phyloP scores from a whole-genome alignment of 108 stramenopile genomes.

The Pseudonitzschia delicatissima region DNA sequence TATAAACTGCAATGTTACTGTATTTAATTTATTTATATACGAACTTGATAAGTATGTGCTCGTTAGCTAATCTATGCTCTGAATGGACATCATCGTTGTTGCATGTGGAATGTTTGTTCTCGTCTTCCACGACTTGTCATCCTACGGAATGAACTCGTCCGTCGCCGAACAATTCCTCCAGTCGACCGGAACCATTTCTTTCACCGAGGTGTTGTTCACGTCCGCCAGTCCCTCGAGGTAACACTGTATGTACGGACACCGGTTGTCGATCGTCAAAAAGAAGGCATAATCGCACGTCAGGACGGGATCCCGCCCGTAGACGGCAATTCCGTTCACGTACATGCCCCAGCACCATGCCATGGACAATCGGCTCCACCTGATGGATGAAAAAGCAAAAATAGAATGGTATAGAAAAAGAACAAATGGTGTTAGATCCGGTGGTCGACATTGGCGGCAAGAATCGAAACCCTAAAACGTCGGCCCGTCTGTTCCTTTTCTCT shows the following conservation, averaged over 20 bases:
- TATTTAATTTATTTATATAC: too few relatives aligned
- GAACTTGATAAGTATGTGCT: too few relatives aligned
- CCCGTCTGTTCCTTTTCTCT: too few relatives aligned
- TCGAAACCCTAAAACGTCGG: too few relatives aligned
- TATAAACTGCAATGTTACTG: too few relatives aligned
- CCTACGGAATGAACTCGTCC: neutral
- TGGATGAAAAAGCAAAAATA: too few relatives aligned
- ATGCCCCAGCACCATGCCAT: conserved; percentile 61
- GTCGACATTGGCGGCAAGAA: too few relatives aligned
- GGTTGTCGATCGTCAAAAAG: conserved; percentile 41
- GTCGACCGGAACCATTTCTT: conserved; percentile 29
- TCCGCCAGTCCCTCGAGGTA: conserved; percentile 43
- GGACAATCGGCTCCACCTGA: conserved; percentile 36
- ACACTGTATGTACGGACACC: conserved; percentile 59
- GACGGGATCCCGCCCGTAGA: conserved; percentile 76
- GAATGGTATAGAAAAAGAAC: too few relatives aligned
- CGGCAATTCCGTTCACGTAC: conserved; percentile 70
- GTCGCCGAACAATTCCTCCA: conserved; percentile 43
- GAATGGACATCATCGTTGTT: conserved; percentile 33
- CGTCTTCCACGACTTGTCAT: too few relatives aligned
- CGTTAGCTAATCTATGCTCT: too few relatives aligned
- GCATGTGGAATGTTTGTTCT: too few relatives aligned
- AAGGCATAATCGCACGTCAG: conserved; percentile 67
- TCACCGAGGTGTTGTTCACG: conserved; percentile 23
- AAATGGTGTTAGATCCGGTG: too few relatives aligned